Percentiles rank a stretch among this genome's conserved stretches.
Evolutionary conservation across 2,329 filamentous ascomycete genomes (phyloP).

Genomic region (Parascedosporium putredinis): DNA sequence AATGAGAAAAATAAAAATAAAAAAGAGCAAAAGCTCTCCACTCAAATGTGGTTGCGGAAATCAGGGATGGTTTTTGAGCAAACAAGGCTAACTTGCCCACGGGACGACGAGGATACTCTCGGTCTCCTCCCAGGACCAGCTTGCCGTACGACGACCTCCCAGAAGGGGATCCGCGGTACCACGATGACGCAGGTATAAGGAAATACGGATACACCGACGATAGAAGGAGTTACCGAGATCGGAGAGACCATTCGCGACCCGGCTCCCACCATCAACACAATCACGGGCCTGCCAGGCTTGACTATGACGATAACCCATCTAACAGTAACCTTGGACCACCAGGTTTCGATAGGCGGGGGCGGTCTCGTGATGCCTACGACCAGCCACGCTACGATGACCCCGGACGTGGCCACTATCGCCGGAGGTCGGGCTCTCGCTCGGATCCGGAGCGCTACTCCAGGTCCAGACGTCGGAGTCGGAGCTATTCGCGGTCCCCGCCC

Average conservation of each 20-base stretch:
- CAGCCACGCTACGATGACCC: not conserved
- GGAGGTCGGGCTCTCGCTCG: constrained; percentile 7
- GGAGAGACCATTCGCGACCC: constrained; percentile 8
- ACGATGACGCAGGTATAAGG: not conserved
- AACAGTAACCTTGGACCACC: constrained; percentile 3
- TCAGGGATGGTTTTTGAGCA: constrained; percentile 8
- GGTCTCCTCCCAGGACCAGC: constrained; percentile 30
- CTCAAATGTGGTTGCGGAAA: too few relatives aligned
- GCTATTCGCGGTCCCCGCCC: constrained; percentile 24
- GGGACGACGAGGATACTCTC: constrained; percentile 32
- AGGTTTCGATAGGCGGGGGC: constrained; percentile 6
- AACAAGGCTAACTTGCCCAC: constrained; percentile 33
- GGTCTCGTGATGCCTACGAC: constrained; percentile 4
- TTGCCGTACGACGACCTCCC: constrained; percentile 23
- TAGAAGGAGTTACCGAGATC: constrained; percentile 6
- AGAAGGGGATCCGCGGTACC: constrained; percentile 16
- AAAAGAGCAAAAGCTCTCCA: too few relatives aligned
- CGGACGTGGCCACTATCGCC: not conserved
- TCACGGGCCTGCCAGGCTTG: constrained; percentile 11
- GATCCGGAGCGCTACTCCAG: constrained; percentile 6
- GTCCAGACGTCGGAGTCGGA: constrained; percentile 18
- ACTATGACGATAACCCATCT: constrained; percentile 12
- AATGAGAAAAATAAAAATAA: too few relatives aligned
- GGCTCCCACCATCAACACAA: constrained; percentile 6
- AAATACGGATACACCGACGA: constrained; percentile 14